Percentiles rank a stretch among this genome's conserved stretches.
phyloP scores from a whole-genome alignment of 345 rosid species.

The Angophora floribunda region DNA sequence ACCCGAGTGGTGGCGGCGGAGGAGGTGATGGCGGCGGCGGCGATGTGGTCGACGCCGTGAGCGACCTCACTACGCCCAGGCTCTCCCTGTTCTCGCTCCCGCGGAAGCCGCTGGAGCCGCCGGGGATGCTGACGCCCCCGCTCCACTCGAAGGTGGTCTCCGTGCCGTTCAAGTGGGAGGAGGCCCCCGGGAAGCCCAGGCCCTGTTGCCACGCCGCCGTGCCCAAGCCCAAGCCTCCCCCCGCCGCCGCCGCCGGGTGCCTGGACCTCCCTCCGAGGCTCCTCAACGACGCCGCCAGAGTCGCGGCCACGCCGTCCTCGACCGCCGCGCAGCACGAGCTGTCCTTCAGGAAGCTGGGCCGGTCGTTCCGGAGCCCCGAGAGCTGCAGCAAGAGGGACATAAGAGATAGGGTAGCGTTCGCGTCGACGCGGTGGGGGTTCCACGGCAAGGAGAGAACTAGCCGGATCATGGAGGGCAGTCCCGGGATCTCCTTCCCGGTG shows the following conservation, averaged over 20 bases:
- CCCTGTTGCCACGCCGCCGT: neutral
- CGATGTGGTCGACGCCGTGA: neutral
- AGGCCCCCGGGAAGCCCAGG: constrained; percentile 86
- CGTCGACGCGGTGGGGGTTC: constrained; percentile 42
- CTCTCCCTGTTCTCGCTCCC: constrained; percentile 52
- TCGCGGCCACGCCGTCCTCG: constrained; percentile 32
- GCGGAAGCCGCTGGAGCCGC: constrained; percentile 18
- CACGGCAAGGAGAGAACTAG: constrained; percentile 1
- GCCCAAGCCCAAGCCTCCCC: constrained; percentile 1
- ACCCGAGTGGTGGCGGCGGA: neutral
- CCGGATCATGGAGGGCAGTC: neutral
- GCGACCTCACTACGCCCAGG: constrained; percentile 19
- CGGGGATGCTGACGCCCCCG: constrained; percentile 56
- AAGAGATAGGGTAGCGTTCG: constrained; percentile 14
- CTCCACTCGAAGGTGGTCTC: constrained; percentile 33
- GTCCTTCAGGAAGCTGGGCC: constrained; percentile 12
- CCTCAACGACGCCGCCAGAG: constrained; percentile 12
- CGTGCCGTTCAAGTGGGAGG: constrained; percentile 88
- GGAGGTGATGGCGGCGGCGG: neutral
- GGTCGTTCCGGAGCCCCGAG: constrained; percentile 19
- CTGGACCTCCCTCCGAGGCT: constrained; percentile 73
- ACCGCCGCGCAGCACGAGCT: constrained; percentile 40
- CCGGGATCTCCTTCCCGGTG: neutral
- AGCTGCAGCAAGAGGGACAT: constrained; percentile 1
- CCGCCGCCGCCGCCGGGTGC: constrained; percentile 8